These are phyloP conservation scores for Vinca major DNA, from an alignment of 305 asterid species.

Conservation along the genomic window DNA sequence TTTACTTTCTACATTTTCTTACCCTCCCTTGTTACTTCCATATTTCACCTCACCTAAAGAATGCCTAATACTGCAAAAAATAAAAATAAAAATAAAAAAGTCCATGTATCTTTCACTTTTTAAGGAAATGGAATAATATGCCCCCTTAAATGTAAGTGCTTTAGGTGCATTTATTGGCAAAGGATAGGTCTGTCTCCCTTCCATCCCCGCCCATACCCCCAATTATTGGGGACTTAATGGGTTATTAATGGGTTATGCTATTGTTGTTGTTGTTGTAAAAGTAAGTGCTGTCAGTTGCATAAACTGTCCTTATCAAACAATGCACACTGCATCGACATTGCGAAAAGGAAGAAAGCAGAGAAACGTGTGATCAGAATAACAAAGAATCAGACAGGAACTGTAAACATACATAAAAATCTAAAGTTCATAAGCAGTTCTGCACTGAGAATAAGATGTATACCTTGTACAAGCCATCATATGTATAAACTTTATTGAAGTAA, in stretches of 20 bases:
- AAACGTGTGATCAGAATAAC: background rate
- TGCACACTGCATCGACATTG: background rate
- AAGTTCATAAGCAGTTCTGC: background rate
- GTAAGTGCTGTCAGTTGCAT: background rate
- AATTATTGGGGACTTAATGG: too few species aligned
- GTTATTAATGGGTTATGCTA: too few species aligned
- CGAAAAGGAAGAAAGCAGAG: background rate
- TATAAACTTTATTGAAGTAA: constrained; percentile 5
- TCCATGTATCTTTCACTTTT: background rate
- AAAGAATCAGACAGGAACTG: background rate
- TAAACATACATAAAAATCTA: background rate
- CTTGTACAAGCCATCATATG: constrained; percentile 19
- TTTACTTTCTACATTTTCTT: too few species aligned
- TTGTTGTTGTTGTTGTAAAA: too few species aligned
- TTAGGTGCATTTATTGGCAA: too few species aligned
- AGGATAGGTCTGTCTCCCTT: too few species aligned
- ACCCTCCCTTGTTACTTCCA: too few species aligned
- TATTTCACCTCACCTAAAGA: background rate
- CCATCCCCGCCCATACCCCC: too few species aligned
- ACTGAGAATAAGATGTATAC: background rate
- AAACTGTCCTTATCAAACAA: background rate
- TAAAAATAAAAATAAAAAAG: background rate
- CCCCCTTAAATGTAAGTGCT: background rate
- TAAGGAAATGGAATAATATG: background rate
- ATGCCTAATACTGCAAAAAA: background rate